Base-by-base conservation (phyloP, 441 rosid species). In the Hypseocharis bilobata region DNA sequence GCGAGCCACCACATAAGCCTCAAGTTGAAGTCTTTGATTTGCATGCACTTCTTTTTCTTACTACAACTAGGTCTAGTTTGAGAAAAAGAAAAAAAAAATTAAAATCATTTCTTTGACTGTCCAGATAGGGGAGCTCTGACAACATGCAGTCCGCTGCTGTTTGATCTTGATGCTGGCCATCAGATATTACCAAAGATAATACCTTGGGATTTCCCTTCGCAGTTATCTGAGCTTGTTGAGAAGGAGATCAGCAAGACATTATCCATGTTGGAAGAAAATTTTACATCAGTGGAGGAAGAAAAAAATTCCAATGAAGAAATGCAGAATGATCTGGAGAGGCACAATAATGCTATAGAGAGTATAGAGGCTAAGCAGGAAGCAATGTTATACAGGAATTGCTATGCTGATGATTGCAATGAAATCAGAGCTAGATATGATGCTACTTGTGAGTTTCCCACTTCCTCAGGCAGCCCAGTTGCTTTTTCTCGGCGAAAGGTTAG, bases 311-410 rank as follows among this genome's bases (percentile, higher is more conserved):
- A 72, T 55, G 73, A 71, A 57, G 76, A 70, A 51, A 27, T 76
- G 76, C 76, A 72, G 28, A 52, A 64, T 67, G 66, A 65, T 66
- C 51, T 72, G 30, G 76, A 72, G 73, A 73, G 71, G 65, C 73
- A 73, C 71, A 74, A 70, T 67, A 71, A 52, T 70, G 81, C 67
- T 63, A 68, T 52, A 65, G 81, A 77, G 69, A 71, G 64, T 61
- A 70, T 83, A 72, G 82, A 80, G 67, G 84, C 94, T 76, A 91
- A 84, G 88, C 91, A 93, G 81, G 79, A 82, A 76, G 85, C 79
- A 65, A 88, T 91, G 89, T 76, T 89, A 63, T 74, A 80, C 67
- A 82, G 77, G 70, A 86, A 84, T 61, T 71, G 76, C 72, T 85
- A 82, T 65, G 69, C 81, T 62, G 66, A 77, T 57, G 81, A 84